Evolutionary conservation across 768 basidiomycete species (phyloP).

Genomic region (Flagelloscypha sp.): DNA sequence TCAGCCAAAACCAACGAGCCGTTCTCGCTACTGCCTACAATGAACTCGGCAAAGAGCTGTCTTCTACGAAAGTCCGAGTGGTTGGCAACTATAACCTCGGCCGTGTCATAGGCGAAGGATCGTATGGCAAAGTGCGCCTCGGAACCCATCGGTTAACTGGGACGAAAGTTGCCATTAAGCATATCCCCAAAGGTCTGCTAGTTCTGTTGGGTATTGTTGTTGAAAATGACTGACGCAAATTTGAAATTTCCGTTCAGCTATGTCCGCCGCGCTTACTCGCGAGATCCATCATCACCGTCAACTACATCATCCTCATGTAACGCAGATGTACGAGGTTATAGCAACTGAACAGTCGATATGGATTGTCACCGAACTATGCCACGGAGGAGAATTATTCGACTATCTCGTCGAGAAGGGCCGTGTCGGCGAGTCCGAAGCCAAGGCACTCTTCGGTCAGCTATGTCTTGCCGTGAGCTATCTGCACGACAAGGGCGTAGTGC

Average conservation of each 20-base stretch:
- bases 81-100: slow-evolving; percentile 94
- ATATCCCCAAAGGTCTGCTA: slow-evolving; percentile 97
- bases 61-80: slow-evolving; percentile 82
- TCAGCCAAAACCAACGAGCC: slow-evolving; percentile 72
- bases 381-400: slow-evolving; percentile 96
- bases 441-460: slow-evolving; percentile 89
- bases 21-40: slow-evolving; percentile 94
- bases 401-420: slow-evolving; percentile 95
- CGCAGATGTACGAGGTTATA: slow-evolving; percentile 95
- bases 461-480: slow-evolving; percentile 90
- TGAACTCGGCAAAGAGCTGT: slow-evolving; percentile 92
- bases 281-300: slow-evolving; percentile 99
- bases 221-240: no score
- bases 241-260: no score
- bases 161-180: slow-evolving; percentile 92
- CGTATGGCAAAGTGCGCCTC: slow-evolving; percentile 92
- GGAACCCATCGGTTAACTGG: slow-evolving; percentile 91
- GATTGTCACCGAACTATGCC: slow-evolving; percentile 96
- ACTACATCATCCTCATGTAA: slow-evolving; percentile 91
- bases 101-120: slow-evolving; percentile 91
- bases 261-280: slow-evolving; percentile 85
- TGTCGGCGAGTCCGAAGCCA: slow-evolving; percentile 75
- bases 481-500: slow-evolving; percentile 89
- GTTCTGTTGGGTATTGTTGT: no score
- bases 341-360: slow-evolving; percentile 94